Conservation (phyloP, 1,139 yeast species). For the Hyphopichia khmerensis region DNA sequence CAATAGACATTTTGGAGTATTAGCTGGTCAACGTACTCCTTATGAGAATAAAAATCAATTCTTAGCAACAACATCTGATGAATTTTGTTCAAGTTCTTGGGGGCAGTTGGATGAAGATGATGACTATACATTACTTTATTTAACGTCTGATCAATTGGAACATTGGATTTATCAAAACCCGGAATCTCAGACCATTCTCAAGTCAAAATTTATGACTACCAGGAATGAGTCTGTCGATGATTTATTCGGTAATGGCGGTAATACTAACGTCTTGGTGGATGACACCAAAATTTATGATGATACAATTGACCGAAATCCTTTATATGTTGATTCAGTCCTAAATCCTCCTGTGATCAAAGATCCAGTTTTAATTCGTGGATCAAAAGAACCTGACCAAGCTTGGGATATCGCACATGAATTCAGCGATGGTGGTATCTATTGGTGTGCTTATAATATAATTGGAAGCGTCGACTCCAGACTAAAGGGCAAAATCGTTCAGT, state of each 20-base stretch:
- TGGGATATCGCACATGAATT: conserved; percentile 20
- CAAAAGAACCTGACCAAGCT: conserved; percentile 24
- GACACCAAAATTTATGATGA: conserved; percentile 8
- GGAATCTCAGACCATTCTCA: conserved; percentile 13
- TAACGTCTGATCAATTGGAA: conserved; percentile 37
- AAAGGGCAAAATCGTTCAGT: conserved; percentile 16
- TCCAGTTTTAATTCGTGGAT: conserved; percentile 13
- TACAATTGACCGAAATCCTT: conserved; percentile 17
- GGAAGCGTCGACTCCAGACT: conserved; percentile 20
- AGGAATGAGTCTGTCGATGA: conserved; percentile 8
- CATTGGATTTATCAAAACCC: conserved; percentile 20
- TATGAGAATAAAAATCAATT: conserved; percentile 17
- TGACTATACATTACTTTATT: conserved; percentile 24
- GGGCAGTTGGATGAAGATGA: conserved; percentile 31
- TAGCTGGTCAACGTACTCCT: conserved; percentile 37
- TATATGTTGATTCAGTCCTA: conserved; percentile 20
- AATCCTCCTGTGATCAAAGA: conserved; percentile 20
- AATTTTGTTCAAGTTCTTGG: conserved; percentile 42
- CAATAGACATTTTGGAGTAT: conserved; percentile 25
- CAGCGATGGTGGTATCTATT: conserved; percentile 23
- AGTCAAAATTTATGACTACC: conserved; percentile 13
- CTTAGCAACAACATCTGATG: conserved; percentile 22
- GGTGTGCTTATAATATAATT: conserved; percentile 38
- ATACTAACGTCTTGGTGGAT: background rate
- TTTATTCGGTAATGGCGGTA: conserved; percentile 7